These are phyloP conservation scores for Suillus plorans DNA, from an alignment of 768 basidiomycete genomes.

Conservation along the genomic window DNA sequence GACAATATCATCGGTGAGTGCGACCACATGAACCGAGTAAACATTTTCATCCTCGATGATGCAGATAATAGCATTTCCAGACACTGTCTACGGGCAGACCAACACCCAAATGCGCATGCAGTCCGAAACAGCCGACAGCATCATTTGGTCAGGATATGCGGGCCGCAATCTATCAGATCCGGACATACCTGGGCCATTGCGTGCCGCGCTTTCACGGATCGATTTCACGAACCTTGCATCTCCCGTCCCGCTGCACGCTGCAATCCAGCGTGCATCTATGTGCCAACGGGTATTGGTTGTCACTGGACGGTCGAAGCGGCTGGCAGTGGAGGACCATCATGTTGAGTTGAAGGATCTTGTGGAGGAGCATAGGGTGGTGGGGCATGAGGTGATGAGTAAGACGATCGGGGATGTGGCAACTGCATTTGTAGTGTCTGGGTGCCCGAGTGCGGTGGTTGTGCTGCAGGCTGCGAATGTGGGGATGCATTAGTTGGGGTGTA, in stretches of 20 bases:
- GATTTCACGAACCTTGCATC: constrained; percentile 58
- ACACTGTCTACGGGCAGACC: constrained; percentile 68
- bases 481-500: constrained; percentile 1
- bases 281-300: constrained; percentile 57
- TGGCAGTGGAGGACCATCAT: constrained; percentile 70
- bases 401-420: constrained; percentile 87
- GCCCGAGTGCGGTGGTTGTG: constrained; percentile 56
- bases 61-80: constrained; percentile 46
- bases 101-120: constrained; percentile 67
- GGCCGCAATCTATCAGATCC: constrained; percentile 7
- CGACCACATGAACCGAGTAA: neutral
- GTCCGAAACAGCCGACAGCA: constrained; percentile 82
- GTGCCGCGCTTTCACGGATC: constrained; percentile 52
- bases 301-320: constrained; percentile 70
- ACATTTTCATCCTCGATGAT: neutral
- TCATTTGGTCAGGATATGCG: constrained; percentile 69
- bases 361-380: constrained; percentile 35
- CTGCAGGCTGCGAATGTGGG: constrained; percentile 55
- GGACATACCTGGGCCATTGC: constrained; percentile 13
- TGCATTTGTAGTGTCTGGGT: constrained; percentile 66
- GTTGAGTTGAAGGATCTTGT: constrained; percentile 68
- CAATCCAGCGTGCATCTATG: constrained; percentile 36
- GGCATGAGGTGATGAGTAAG: constrained; percentile 51
- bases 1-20: constrained; percentile 51
- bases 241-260: constrained; percentile 58